Percentiles rank a stretch among this genome's conserved stretches.
These are phyloP conservation scores for Magnaporthiopsis rhizophila DNA, from an alignment of 2,329 filamentous ascomycete genomes.

Conservation along the genomic window DNA sequence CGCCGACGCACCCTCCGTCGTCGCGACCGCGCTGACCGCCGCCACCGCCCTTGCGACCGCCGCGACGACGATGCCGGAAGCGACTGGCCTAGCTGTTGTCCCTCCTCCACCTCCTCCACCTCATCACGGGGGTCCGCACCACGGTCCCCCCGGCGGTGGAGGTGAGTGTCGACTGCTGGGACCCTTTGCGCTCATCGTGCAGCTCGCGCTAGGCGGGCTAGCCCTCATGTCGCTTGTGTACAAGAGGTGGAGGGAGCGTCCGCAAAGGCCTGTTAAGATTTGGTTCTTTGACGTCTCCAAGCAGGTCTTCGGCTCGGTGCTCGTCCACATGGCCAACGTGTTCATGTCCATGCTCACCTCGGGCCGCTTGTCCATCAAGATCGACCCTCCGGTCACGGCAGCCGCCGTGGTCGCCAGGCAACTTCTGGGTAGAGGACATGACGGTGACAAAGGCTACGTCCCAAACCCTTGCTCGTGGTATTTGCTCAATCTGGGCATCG, in stretches of 20 bases:
- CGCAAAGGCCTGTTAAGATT: slow-evolving; percentile 86
- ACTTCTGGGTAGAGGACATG: slow-evolving; percentile 31
- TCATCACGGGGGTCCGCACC: not conserved
- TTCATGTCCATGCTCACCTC: slow-evolving; percentile 95
- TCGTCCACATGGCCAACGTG: slow-evolving; percentile 88
- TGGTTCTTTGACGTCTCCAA: slow-evolving; percentile 98
- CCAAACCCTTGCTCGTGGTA: slow-evolving; percentile 98
- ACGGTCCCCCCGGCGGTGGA: not conserved
- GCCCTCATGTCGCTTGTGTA: slow-evolving; percentile 82
- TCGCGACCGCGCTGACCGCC: slow-evolving; percentile 5
- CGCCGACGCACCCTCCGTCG: not conserved
- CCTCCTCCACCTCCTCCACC: not conserved
- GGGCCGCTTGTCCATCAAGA: slow-evolving; percentile 65
- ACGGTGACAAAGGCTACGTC: slow-evolving; percentile 46
- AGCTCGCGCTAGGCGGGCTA: slow-evolving; percentile 74
- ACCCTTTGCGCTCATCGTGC: slow-evolving; percentile 83
- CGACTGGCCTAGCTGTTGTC: not conserved
- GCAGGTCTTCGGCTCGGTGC: slow-evolving; percentile 87
- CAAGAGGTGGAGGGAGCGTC: slow-evolving; percentile 87
- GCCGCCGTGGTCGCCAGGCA: slow-evolving; percentile 25
- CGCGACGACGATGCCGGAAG: not conserved
- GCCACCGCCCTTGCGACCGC: not conserved
- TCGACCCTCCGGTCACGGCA: slow-evolving; percentile 36
- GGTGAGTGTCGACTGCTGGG: slow-evolving; percentile 85
- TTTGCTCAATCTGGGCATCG: slow-evolving; percentile 85